Evolutionary conservation across 768 basidiomycete genomes (phyloP), one percentile per base, ranked within the genome.

Genomic region (Pisolithus microcarpus): DNA sequence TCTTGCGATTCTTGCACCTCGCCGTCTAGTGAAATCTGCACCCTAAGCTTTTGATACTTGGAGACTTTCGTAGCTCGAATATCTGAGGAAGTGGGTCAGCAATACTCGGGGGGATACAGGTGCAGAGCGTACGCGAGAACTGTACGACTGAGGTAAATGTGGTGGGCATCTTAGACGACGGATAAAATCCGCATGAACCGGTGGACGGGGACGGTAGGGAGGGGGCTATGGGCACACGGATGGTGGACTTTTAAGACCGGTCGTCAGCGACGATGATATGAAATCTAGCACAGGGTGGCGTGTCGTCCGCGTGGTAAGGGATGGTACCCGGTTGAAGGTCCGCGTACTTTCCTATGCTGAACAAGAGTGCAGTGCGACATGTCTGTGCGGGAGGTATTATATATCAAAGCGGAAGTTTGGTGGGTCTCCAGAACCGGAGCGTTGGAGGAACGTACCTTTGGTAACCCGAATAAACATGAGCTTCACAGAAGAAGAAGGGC

Each of bases 251-350:
- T 61, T 65, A 64, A 57, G 56, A 59, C 39, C 46, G 46, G 45
- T 50, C 31, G 49, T 36, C 34, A 51, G 30, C 49, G 52, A 43
- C 44, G 19, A 56, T 52, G 65, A 65, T 65, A 65, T 64, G 58
- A 66, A 65, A 65, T 65, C 63, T 56, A 18, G 53, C 64, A 65
- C 64, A 65, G 64, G 64, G 39, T 57, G 52, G 62, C 62, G 64
- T 65, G 63, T 49, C 53, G 56, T 46, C 56, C 64, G 60, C 64
- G 64, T 65, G 64, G 64, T 56, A 31, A 5, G 43, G 56, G 50
- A 49, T 53, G 52, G 43, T 38, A 48, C 47, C 52, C 38, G 49
- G 11, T 48, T 44, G 56, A 50, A 46, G 50, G 43, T 51, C 61
- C 55, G 63, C 26, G 31, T 34, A 18, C 38, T 51, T 38, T 46